Evolutionary conservation across 2,329 filamentous ascomycete genomes (phyloP).

Genomic region (Sporothrix pallida): DNA sequence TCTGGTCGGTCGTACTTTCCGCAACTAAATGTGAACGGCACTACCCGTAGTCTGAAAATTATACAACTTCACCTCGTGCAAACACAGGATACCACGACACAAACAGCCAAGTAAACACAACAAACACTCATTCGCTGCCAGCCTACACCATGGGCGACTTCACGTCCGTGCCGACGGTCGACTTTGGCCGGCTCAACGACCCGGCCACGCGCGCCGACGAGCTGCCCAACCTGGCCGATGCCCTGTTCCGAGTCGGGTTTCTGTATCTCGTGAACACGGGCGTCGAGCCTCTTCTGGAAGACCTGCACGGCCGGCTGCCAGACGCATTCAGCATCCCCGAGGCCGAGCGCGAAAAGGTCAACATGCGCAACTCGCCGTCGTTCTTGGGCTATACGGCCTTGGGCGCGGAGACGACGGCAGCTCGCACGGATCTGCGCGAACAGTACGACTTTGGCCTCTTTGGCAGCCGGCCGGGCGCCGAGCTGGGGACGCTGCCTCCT

Average conservation of each 20-base stretch:
- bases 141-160: constrained; percentile 32
- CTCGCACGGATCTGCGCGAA: constrained; percentile 58
- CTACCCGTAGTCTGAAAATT: neutral
- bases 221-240: constrained; percentile 48
- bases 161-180: constrained; percentile 32
- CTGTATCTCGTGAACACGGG: constrained; percentile 59
- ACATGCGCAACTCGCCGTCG: constrained; percentile 61
- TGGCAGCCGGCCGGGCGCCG: constrained; percentile 7
- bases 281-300: constrained; percentile 47
- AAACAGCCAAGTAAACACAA: neutral
- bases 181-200: constrained; percentile 33
- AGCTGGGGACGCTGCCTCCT: neutral
- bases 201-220: constrained; percentile 24
- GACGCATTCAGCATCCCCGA: constrained; percentile 50
- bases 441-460: constrained; percentile 60
- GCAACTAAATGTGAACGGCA: neutral
- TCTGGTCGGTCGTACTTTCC: neutral
- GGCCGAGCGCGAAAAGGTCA: constrained; percentile 49
- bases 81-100: neutral
- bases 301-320: constrained; percentile 50
- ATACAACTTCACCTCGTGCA: neutral
- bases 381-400: constrained; percentile 65
- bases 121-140: neutral
- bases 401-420: constrained; percentile 62
- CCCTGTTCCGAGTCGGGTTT: constrained; percentile 59